Percentiles rank a stretch among this genome's conserved stretches.
Conservation (phyloP, 192 early-diverging fungal genomes). For the Backusella tuberculispora region DNA sequence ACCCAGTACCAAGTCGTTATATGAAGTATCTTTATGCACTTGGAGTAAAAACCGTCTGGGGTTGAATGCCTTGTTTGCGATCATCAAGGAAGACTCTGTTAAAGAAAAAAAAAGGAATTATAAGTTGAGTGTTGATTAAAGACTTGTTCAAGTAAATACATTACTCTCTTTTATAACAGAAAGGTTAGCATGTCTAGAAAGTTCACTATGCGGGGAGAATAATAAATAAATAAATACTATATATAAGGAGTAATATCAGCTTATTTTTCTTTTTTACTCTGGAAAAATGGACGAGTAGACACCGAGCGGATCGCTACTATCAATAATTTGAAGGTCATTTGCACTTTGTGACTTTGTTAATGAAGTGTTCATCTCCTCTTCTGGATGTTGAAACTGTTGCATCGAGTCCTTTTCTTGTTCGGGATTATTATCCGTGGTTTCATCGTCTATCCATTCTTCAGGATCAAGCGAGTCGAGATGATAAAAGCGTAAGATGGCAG, state of each 20-base stretch:
- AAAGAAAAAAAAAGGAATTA: not conserved
- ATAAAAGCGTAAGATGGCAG: slow-evolving; percentile 54
- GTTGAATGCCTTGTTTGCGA: slow-evolving; percentile 56
- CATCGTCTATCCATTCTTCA: slow-evolving; percentile 52
- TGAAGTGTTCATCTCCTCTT: slow-evolving; percentile 15
- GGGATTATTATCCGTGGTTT: slow-evolving; percentile 39
- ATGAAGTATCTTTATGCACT: slow-evolving; percentile 86
- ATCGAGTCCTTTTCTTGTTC: slow-evolving; percentile 28
- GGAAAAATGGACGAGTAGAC: slow-evolving; percentile 42
- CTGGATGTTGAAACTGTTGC: slow-evolving; percentile 32
- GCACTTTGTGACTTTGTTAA: slow-evolving; percentile 35
- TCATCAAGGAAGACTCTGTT: slow-evolving; percentile 51
- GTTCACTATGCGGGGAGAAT: slow-evolving; percentile 21
- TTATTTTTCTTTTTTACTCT: slow-evolving; percentile 1
- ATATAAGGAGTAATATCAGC: not conserved
- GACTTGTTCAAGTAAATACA: not conserved
- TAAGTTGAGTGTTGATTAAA: not conserved
- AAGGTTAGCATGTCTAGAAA: slow-evolving; percentile 24
- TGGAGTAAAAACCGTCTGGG: slow-evolving; percentile 77
- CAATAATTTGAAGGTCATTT: slow-evolving; percentile 38
- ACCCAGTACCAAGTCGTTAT: slow-evolving; percentile 79
- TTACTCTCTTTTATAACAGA: slow-evolving; percentile 36
- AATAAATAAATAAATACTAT: not conserved
- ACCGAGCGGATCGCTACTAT: slow-evolving; percentile 56
- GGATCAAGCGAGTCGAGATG: slow-evolving; percentile 54